A percentile compares a stretch with the other conserved stretches of the same genome.
These are phyloP conservation scores for Lachnellula hyalina DNA, from an alignment of 2,329 filamentous ascomycete species.

Conservation along the genomic window DNA sequence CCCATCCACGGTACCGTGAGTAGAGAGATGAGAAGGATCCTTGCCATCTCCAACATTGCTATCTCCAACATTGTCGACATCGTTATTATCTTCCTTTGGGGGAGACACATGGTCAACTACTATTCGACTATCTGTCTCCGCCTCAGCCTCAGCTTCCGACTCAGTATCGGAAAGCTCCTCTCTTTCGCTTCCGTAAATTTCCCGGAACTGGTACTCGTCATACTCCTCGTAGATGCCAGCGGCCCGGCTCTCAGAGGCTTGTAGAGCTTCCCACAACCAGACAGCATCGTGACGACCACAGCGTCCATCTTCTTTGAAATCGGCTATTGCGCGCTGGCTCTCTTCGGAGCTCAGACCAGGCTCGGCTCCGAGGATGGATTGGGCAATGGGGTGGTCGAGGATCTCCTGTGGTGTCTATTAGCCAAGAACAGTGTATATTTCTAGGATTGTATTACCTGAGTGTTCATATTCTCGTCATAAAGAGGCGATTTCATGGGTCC, in stretches of 20 bases:
- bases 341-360: background rate
- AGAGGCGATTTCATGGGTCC: background rate
- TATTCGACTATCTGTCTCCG: too few relatives aligned
- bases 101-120: too few relatives aligned
- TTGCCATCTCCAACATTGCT: too few relatives aligned
- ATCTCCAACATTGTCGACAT: too few relatives aligned
- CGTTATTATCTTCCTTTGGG: too few relatives aligned
- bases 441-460: conserved; percentile 33
- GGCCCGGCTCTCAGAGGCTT: background rate
- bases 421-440: conserved; percentile 31
- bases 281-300: background rate
- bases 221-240: background rate
- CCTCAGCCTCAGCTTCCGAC: background rate
- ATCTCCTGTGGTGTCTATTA: conserved; percentile 36
- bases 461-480: background rate
- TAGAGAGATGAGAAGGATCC: too few relatives aligned
- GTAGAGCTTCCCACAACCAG: background rate
- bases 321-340: background rate
- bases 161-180: background rate
- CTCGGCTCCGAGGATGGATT: conserved; percentile 18
- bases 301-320: background rate
- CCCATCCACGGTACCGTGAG: too few relatives aligned
- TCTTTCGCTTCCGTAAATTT: background rate
- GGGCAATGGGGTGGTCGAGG: conserved; percentile 35
- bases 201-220: background rate